Percentiles rank a stretch among this genome's conserved stretches.
phyloP scores from a whole-genome alignment of 768 basidiomycete genomes.

The Amanita phalloides region DNA sequence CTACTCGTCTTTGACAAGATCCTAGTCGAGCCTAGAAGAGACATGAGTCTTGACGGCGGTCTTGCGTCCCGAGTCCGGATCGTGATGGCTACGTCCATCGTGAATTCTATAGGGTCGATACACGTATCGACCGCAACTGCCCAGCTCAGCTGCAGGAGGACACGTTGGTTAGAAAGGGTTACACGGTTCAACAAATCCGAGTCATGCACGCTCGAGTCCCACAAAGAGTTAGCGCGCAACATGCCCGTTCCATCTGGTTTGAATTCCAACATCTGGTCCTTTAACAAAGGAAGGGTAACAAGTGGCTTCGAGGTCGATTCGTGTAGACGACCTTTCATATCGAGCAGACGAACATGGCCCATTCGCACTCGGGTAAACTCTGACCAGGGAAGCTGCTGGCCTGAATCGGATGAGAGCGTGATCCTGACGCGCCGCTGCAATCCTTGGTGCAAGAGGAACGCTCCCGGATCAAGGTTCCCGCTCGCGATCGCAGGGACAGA shows the following conservation, averaged over 20 bases:
- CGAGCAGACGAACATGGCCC: constrained; percentile 78
- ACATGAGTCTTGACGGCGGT: constrained; percentile 67
- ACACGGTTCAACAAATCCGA: constrained; percentile 79
- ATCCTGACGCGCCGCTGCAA: constrained; percentile 77
- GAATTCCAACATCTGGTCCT: constrained; percentile 67
- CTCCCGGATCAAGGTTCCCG: constrained; percentile 68
- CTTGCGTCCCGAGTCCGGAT: constrained; percentile 81
- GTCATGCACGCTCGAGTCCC: constrained; percentile 92
- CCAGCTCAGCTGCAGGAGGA: constrained; percentile 72
- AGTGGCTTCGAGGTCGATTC: constrained; percentile 65
- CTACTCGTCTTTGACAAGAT: constrained; percentile 69
- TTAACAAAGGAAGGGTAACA: constrained; percentile 63
- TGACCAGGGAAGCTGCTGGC: constrained; percentile 81
- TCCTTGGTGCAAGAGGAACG: constrained; percentile 87
- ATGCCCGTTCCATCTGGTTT: constrained; percentile 74
- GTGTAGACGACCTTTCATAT: constrained; percentile 72
- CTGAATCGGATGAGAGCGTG: constrained; percentile 78
- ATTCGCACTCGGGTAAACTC: constrained; percentile 66
- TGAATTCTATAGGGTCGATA: constrained; percentile 79
- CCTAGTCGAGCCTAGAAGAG: constrained; percentile 70
- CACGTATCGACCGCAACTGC: constrained; percentile 77
- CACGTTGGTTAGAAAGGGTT: constrained; percentile 65
- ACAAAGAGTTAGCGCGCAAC: constrained; percentile 61
- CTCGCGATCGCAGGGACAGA: constrained; percentile 78
- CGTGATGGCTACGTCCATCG: constrained; percentile 74